Evolutionary conservation across 352 stramenopile species (phyloP).

Genomic region (Phytophthora hybrid): DNA sequence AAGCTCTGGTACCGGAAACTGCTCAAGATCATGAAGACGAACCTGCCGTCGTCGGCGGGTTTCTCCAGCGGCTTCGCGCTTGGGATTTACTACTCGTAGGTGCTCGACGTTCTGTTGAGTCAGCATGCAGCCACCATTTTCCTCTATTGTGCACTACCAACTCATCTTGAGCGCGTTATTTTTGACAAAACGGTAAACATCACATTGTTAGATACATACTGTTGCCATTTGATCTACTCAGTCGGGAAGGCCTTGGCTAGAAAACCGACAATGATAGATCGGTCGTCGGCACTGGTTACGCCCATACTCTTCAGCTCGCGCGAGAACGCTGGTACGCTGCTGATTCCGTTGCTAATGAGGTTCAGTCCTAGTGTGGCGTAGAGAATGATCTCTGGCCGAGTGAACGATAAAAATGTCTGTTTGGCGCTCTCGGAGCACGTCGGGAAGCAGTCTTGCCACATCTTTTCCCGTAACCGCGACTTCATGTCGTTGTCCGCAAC

Average conservation of each 20-base stretch:
- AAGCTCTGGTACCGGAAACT: conserved; percentile 81
- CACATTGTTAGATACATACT: conserved; percentile 29
- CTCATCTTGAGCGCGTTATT: not conserved
- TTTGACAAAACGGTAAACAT: conserved; percentile 37
- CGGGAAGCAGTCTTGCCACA: conserved; percentile 86
- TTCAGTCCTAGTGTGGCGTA: conserved; percentile 86
- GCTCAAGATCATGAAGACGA: conserved; percentile 77
- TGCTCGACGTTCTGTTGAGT: no score
- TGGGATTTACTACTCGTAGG: conserved; percentile 59
- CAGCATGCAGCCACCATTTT: not conserved
- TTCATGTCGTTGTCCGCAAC: conserved; percentile 52
- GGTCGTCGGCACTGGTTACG: conserved; percentile 71
- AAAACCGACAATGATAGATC: conserved; percentile 82
- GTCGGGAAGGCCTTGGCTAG: conserved; percentile 77
- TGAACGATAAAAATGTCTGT: conserved; percentile 80
- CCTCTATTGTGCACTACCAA: conserved; percentile 16
- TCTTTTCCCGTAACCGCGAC: conserved; percentile 66
- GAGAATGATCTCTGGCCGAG: conserved; percentile 76
- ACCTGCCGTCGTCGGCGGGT: conserved; percentile 83
- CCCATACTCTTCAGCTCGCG: conserved; percentile 82
- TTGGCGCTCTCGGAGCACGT: conserved; percentile 76
- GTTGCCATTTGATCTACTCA: conserved; percentile 42
- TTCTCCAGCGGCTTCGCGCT: conserved; percentile 84
- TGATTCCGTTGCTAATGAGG: conserved; percentile 87
- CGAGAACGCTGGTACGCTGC: conserved; percentile 82